Conservation (phyloP, 306 rosid genomes). For the Argentina anserina region DNA sequence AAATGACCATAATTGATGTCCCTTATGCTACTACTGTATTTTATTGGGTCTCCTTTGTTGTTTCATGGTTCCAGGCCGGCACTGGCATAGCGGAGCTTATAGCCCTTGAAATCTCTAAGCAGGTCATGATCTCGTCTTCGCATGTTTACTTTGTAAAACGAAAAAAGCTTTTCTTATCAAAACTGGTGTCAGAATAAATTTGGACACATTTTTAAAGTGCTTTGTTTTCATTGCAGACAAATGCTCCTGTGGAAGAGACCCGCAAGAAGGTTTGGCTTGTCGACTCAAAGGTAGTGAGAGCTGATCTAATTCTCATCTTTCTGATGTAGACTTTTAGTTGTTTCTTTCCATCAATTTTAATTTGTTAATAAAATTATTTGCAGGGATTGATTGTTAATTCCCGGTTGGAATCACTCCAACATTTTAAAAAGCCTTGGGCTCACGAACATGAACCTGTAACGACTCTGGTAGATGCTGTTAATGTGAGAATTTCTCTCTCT, state of each 20-base stretch:
- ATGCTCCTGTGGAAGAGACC: constrained; percentile 63
- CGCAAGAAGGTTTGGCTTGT: constrained; percentile 88
- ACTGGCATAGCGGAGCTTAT: constrained; percentile 97
- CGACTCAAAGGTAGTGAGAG: constrained; percentile 75
- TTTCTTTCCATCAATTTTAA: constrained; percentile 25
- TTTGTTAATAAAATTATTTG: constrained; percentile 21
- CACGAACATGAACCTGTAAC: constrained; percentile 73
- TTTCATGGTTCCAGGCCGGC: constrained; percentile 81
- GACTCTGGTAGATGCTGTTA: constrained; percentile 60
- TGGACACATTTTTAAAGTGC: constrained; percentile 2
- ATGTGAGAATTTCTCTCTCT: constrained; percentile 40
- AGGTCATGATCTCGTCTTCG: constrained; percentile 42
- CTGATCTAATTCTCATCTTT: constrained; percentile 6
- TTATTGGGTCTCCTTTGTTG: constrained; percentile 29
- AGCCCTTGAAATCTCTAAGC: constrained; percentile 89
- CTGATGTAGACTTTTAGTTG: constrained; percentile 8
- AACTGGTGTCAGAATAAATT: not conserved
- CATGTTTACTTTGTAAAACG: not conserved
- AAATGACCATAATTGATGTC: not conserved
- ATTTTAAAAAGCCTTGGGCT: constrained; percentile 95
- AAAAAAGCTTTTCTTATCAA: not conserved
- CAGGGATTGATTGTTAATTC: constrained; percentile 88
- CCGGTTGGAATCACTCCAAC: constrained; percentile 85
- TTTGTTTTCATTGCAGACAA: constrained; percentile 55
- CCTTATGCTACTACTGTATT: constrained; percentile 3